Evolutionary conservation across 208 protist species (phyloP).

Genomic region (Trypanosomatidae sp.): DNA sequence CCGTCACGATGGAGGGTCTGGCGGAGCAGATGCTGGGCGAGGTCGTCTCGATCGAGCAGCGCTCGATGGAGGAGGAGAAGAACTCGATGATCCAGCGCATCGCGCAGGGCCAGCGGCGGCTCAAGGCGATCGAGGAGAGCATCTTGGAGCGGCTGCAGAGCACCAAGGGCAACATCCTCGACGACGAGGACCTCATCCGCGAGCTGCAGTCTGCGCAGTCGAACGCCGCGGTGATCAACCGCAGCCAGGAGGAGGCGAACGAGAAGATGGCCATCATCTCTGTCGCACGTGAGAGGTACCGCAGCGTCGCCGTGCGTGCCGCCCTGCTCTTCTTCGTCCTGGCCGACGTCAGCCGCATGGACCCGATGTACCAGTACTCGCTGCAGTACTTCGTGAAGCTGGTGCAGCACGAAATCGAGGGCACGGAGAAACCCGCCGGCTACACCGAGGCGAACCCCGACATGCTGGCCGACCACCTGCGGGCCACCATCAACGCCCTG

Average conservation of each 20-base stretch:
- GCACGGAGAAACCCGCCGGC: slow-evolving; percentile 55
- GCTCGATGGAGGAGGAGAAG: slow-evolving; percentile 95
- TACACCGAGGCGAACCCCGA: slow-evolving; percentile 49
- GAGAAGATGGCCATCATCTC: slow-evolving; percentile 95
- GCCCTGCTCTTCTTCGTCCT: slow-evolving; percentile 96
- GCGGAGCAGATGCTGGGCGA: slow-evolving; percentile 96
- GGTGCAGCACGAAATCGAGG: slow-evolving; percentile 87
- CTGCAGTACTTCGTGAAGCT: slow-evolving; percentile 98
- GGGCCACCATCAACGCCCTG: slow-evolving; percentile 78
- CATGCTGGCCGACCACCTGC: slow-evolving; percentile 81
- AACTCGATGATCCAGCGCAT: slow-evolving; percentile 93
- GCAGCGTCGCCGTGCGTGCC: slow-evolving; percentile 85
- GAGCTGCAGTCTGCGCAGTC: slow-evolving; percentile 93
- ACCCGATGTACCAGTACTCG: slow-evolving; percentile 99
- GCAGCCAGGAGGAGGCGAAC: slow-evolving; percentile 87
- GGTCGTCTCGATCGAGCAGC: slow-evolving; percentile 93
- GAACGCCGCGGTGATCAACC: slow-evolving; percentile 88
- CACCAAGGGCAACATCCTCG: slow-evolving; percentile 94
- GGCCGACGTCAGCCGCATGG: slow-evolving; percentile 92
- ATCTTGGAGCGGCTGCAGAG: slow-evolving; percentile 90
- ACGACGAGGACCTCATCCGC: slow-evolving; percentile 94
- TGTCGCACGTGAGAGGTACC: slow-evolving; percentile 85
- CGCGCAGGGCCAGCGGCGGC: slow-evolving; percentile 90
- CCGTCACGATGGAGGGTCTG: slow-evolving; percentile 94
- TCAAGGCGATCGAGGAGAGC: slow-evolving; percentile 92